A percentile compares a stretch with the other conserved stretches of the same genome.
phyloP scores from a whole-genome alignment of 1,284 basidiomycete species.

The Lignosus rhinocerotis region DNA sequence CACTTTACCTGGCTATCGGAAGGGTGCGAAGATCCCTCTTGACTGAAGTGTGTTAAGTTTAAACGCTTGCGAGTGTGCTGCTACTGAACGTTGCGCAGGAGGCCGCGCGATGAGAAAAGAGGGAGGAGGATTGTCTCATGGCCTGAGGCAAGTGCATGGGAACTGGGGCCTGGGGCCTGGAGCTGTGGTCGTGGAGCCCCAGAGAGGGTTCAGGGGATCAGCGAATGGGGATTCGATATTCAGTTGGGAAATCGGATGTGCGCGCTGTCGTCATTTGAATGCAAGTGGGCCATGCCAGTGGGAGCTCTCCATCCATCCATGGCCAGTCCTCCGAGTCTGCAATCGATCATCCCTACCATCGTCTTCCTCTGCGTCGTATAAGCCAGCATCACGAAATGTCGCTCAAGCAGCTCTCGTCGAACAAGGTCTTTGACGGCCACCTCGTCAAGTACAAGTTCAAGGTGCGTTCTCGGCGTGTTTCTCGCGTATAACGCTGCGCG shows the following conservation, averaged over 20 bases:
- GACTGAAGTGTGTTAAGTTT: no score
- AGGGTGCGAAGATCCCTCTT: no score
- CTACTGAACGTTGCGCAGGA: neutral
- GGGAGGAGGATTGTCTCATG: no score
- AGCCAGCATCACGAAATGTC: constrained; percentile 33
- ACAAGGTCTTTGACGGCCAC: constrained; percentile 78
- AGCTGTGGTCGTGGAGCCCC: no score
- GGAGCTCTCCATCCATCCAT: neutral
- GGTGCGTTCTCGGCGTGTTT: constrained; percentile 37
- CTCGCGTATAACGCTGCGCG: neutral
- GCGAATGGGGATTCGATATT: no score
- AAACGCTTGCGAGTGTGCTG: neutral
- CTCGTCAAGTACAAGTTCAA: constrained; percentile 88
- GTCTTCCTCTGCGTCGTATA: neutral
- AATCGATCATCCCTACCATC: constrained; percentile 1
- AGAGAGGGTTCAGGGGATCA: neutral
- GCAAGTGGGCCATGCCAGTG: neutral
- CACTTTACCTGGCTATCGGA: neutral
- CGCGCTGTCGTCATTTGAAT: constrained; percentile 7
- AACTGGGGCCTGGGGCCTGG: neutral
- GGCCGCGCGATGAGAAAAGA: no score
- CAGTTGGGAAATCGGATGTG: neutral
- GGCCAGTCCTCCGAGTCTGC: neutral
- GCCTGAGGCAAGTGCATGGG: neutral
- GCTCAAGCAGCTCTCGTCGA: constrained; percentile 73